Evolutionary conservation across 768 basidiomycete species (phyloP), one percentile per base, ranked within the genome.

Genomic region (Pisolithus sp.): DNA sequence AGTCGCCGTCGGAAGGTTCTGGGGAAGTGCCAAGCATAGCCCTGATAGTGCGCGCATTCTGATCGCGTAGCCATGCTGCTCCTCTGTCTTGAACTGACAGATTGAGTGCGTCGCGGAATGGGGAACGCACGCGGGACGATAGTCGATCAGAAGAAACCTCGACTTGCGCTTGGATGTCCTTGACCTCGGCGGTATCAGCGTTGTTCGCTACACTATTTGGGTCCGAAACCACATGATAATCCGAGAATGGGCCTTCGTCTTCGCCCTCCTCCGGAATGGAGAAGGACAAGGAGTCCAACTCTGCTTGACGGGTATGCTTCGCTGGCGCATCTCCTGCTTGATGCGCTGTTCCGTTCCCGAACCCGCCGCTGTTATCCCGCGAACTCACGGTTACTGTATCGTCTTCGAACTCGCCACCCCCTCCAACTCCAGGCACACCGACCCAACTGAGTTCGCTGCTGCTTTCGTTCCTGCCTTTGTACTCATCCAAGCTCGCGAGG

Each of bases 21-120:
- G 82, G 81, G 12, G 67, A 66, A 36, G 68, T 63, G 17, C 85
- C 85, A 7, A 86, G 69, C 72, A 80, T 80, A 18, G 77, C 76
- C 42, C 79, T 77, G 46, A 83, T 75, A 0, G 78, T 75, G 12
- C 88, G 78, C 30, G 80, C 76, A 46, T 81, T 87, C 66, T 95
- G 92, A 59, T 93, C 90, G 34, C 79, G 77, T 41, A 95, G 66
- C 92, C 92, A 94, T 24, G 85, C 80, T 7, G 80, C 81, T 0
- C 89, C 87, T 8, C 88, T 79, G 61, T 86, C 82, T 50, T 75
- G 76, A 6, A 76, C 76, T n/a, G 74, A 71, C 24, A 70, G 55
- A 21, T 78, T 65, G 23, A 73, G 66, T 3, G 75, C 73, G 6
- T 62, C 59, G 51, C 65, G 60, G 41, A 73, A 68, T 20, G 78